Base-by-base conservation (phyloP, 352 stramenopile species). In the Blastocystis hominis region DNA sequence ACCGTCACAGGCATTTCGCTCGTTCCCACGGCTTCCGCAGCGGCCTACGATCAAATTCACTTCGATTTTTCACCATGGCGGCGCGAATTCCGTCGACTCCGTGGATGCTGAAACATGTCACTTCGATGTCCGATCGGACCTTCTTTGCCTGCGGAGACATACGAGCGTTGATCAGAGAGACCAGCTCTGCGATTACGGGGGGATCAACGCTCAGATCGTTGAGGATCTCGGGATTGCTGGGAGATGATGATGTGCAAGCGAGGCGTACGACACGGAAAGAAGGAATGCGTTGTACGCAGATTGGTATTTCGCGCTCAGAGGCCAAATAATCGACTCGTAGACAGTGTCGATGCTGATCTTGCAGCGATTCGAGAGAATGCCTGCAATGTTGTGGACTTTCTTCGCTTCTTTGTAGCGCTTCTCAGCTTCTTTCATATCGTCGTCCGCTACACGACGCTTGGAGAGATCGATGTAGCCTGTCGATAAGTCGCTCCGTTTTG, bases 361-460 rank as follows among this genome's bases (percentile, higher is more conserved):
- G 88, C 91, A 89, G 53, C 91, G 76, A 86, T 95, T 92, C 2
- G 92, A 92, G 44, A 96, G 89, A 88, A 95, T 93, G 24, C 93
- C 89, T 44, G 97, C 90, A 56, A 96, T 95, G 75, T 94, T 96
- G 90, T 99, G 97, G 42, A 99, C 97, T 1, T 96, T 97, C 92
- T 99, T 99, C 89, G 96, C 96, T 92, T 99, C 99, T 92, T 98
- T 98, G 91, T 97, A 98, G 59, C 95, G 94, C 89, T 99, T 96
- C 90, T 99, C 96, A 90, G 96, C 98, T 89, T 98, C 98, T 63
- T 93, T 93, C 59, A 99, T 97, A 90, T 99, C 97, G 90, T 99
- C 97, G 0, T 96, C 95, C 50, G 94, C 96, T n/a, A 99, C 97
- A 80, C 97, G 94, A 69, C 97, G 94, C 91, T 99, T 99, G 62